Evolutionary conservation across 305 asterid genomes (phyloP), one percentile per base, ranked within the genome.

Genomic region (Fraxinus xanthoxyloides): DNA sequence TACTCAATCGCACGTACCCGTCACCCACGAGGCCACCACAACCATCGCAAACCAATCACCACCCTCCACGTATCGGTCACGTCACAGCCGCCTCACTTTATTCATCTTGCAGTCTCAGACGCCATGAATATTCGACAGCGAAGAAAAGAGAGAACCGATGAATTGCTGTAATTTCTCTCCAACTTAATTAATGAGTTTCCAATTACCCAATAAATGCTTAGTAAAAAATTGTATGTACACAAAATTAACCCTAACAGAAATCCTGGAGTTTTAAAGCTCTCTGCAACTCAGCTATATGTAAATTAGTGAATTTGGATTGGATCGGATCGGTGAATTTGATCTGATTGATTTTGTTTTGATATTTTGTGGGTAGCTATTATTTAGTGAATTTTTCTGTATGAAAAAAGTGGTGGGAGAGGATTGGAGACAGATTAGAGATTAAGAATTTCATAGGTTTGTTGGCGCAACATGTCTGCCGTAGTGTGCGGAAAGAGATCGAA

Each of bases 401-500:
- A 69, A 69, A 69, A 67, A 69, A 30, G 38, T 69, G 87, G 88
- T 76, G 82, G 82, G 78, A 0, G 87, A 82, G 82, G 85, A 80
- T 79, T 76, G 82, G 87, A 80, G 90, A 85, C 80, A 73, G 85
- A 89, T 84, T 82, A 85, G 87, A 77, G 87, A 81, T 82, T 83
- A 83, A 79, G 48, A 23, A 23, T 75, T 78, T 77, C 77, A 59
- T 78, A 61, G 72, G 73, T 59, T 79, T 84, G 84, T 85, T 69
- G 83, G 82, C 94, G 86, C 92, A 94, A 89, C 95, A 95, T 93
- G 99, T 95, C 98, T 95, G 99, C 99, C 85, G 89, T 93, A 87
- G 90, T 95, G 95, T 93, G 97, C 88, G 98, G 98, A 76, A 95
- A 95, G 97, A 95, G 99, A 92, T 91, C 98, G 85, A 94, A 87